phyloP scores from a whole-genome alignment of 2,329 filamentous ascomycete species.

The Paecilomyces formosus region DNA sequence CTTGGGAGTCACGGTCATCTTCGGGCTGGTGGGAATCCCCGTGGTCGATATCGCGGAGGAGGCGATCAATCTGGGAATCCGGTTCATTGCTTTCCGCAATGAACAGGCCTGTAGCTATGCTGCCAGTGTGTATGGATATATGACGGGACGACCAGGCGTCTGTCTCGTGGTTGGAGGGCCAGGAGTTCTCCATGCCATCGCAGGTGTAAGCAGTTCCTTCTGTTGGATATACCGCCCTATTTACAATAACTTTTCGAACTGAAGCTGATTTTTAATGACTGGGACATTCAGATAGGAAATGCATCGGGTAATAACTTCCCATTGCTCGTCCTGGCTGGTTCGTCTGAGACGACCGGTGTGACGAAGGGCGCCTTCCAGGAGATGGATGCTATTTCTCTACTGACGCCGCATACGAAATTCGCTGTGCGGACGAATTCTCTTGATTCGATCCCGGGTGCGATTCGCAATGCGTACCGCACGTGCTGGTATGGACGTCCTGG shows the following conservation, averaged over 20 bases:
- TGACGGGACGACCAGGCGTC: constrained; percentile 49
- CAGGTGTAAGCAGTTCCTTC: constrained; percentile 37
- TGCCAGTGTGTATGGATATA: constrained; percentile 51
- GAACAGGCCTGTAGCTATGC: constrained; percentile 54
- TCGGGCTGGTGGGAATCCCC: constrained; percentile 49
- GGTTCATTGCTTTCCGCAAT: constrained; percentile 53
- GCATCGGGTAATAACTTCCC: constrained; percentile 49
- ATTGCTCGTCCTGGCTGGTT: constrained; percentile 47
- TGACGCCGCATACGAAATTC: constrained; percentile 48
- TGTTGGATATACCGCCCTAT: constrained; percentile 5
- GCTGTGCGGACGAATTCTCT: constrained; percentile 39
- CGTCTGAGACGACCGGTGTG: constrained; percentile 44
- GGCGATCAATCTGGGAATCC: constrained; percentile 49
- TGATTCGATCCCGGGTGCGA: constrained; percentile 40
- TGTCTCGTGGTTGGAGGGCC: constrained; percentile 54
- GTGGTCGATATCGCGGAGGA: constrained; percentile 52
- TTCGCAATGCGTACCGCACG: constrained; percentile 46
- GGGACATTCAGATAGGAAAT: constrained; percentile 36
- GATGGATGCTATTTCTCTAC: constrained; percentile 46
- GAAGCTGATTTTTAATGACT: too few relatives aligned
- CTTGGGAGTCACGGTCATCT: constrained; percentile 44
- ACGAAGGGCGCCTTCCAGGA: constrained; percentile 53
- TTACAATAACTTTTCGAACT: not conserved
- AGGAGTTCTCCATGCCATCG: constrained; percentile 51
- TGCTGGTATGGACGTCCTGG: constrained; percentile 50